Evolutionary conservation across 1,284 basidiomycete genomes (phyloP).

Genomic region (Leccinum griseonigrum): DNA sequence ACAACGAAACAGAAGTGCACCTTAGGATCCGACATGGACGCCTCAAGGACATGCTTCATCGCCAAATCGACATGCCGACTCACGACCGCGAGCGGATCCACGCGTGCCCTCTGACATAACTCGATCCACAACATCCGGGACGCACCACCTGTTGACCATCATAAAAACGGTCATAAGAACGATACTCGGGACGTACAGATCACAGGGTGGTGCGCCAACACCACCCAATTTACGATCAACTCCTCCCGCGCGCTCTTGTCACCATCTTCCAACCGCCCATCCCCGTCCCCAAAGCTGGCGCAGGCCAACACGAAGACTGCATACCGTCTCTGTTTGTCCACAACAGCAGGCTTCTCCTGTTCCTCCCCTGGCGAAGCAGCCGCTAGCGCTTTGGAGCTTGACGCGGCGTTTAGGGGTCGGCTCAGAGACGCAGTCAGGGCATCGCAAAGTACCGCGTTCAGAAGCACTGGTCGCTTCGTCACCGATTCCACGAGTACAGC

Average conservation of each 20-base stretch:
- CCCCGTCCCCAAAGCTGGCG: constrained; percentile 39
- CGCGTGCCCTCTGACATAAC: constrained; percentile 62
- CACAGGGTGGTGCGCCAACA: constrained; percentile 74
- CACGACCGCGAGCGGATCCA: constrained; percentile 69
- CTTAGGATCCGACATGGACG: constrained; percentile 42
- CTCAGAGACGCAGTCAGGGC: constrained; percentile 49
- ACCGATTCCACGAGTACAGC: constrained; percentile 41
- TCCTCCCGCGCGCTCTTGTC: constrained; percentile 40
- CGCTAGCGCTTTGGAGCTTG: background rate
- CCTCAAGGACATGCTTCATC: constrained; percentile 48
- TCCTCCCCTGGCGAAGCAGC: constrained; percentile 21
- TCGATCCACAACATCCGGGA: constrained; percentile 82
- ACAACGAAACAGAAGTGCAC: constrained; percentile 30
- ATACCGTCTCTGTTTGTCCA: constrained; percentile 49
- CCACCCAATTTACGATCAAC: constrained; percentile 54
- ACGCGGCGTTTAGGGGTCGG: constrained; percentile 14
- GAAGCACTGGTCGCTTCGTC: constrained; percentile 41
- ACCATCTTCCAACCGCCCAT: background rate
- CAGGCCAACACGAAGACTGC: constrained; percentile 51
- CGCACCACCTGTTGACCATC: constrained; percentile 40
- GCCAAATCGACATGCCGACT: constrained; percentile 48
- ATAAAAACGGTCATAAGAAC: background rate
- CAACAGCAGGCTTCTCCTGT: constrained; percentile 30
- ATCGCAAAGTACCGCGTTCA: constrained; percentile 54
- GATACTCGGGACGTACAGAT: constrained; percentile 47